Evolutionary conservation across 2,329 filamentous ascomycete genomes (phyloP), one percentile per base, ranked within the genome.

Genomic region (Basipetospora chlamydospora): DNA sequence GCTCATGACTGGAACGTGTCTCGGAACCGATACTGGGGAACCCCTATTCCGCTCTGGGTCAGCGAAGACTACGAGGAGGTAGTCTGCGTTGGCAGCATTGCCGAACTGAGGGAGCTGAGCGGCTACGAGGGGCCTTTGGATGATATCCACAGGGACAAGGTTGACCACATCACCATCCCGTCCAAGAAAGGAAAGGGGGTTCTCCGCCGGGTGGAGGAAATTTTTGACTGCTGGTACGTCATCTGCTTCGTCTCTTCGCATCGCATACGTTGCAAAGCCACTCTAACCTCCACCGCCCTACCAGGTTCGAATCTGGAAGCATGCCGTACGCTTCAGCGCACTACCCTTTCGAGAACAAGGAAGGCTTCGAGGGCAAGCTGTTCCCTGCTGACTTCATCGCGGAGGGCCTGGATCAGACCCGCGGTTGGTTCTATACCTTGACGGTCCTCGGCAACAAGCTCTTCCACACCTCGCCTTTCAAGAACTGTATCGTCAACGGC

Each of bases 381-480:
- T 49, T 48, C 31, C 48, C 48, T 4, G 48, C 44, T 11, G 48
- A 50, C 36, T 49, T 51, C 28, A 49, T 49, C 40, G 48, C 46
- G 11, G 45, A 50, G 36, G 46, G 46, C 7, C 44, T 50, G 2
- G 46, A 50, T 40, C 47, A 50, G 33, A 50, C 46, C 5, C 44
- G 49, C 17, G 47, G 49, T n/a, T 50, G 48, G 48, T 49, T 51
- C 39, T 50, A 50, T 30, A 49, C 47, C 3, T 42, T 50, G 4
- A 45, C 42, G 8, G 46, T 51, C 21, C 41, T 51, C 8, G 46
- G 46, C 3, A 47, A 47, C 39, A 42, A 46, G 35, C 42, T 51
- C 9, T 49, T 50, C 33, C 37, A 41, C 29, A 42, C 40, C 9
- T 49, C 44, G 2, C 48, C 48, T 15, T 51, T 51, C 43, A 44